Evolutionary conservation across 768 basidiomycete genomes (phyloP).

Genomic region (Phanerochaete carnosa): DNA sequence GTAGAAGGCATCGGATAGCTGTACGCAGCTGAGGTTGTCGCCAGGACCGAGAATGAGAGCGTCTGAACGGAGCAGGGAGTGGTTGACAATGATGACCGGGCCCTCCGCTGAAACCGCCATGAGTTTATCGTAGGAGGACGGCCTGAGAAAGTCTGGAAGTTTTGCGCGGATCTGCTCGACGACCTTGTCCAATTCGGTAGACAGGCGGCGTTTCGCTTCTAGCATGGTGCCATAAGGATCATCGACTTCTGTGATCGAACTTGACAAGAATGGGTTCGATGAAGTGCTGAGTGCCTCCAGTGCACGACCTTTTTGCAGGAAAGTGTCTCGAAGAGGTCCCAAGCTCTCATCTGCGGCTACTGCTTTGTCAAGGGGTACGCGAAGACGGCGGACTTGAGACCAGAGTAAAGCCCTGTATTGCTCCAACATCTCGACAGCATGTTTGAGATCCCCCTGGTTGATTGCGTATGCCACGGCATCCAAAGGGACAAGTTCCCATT

Average conservation of each 20-base stretch:
- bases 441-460: not conserved
- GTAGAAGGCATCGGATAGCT: not conserved
- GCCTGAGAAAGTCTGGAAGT: slow-evolving; percentile 18
- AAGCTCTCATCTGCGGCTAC: not conserved
- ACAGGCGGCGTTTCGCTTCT: slow-evolving; percentile 4
- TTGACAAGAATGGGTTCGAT: not conserved
- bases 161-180: slow-evolving; percentile 25
- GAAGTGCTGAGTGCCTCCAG: not conserved
- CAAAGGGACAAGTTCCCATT: not conserved
- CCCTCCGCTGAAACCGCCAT: slow-evolving; percentile 27
- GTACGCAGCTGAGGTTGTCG: slow-evolving; percentile 9
- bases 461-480: not conserved
- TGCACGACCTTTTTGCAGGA: not conserved
- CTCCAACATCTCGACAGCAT: slow-evolving; percentile 25
- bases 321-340: not conserved
- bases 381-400: slow-evolving; percentile 16
- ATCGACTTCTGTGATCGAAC: not conserved
- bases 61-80: slow-evolving; percentile 30
- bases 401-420: slow-evolving; percentile 22
- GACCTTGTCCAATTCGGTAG: slow-evolving; percentile 9
- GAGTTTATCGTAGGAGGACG: slow-evolving; percentile 22
- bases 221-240: not conserved
- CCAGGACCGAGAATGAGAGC: slow-evolving; percentile 27
- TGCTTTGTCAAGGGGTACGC: slow-evolving; percentile 13
- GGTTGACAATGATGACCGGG: slow-evolving; percentile 36